A percentile compares a stretch with the other conserved stretches of the same genome.
Conservation (phyloP, 2,329 filamentous ascomycete genomes). For the Hypomyces perniciosus region DNA sequence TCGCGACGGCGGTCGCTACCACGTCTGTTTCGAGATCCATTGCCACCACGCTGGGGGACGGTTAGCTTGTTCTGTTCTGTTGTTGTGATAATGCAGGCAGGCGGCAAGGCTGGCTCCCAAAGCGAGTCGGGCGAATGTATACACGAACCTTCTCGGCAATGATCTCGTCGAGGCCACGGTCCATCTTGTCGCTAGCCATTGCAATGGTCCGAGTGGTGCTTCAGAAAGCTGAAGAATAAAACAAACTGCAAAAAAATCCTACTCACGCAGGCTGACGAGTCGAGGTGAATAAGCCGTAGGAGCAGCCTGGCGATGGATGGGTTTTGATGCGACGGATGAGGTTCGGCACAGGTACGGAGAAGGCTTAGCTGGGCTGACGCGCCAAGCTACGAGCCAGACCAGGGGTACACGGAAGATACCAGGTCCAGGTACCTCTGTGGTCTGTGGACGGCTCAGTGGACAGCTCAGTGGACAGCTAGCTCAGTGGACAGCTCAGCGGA, state of each 20-base stretch:
- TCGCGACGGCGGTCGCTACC: conserved; percentile 28
- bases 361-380: no score
- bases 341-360: no score
- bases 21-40: conserved; percentile 31
- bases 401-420: background rate
- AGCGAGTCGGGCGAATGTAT: background rate
- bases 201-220: conserved; percentile 6
- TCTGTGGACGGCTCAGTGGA: no score
- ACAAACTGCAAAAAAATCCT: background rate
- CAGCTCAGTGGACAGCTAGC: no score
- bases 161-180: conserved; percentile 52
- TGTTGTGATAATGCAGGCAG: background rate
- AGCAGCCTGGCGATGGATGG: background rate
- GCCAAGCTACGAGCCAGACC: background rate
- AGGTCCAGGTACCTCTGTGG: no score
- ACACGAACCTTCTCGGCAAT: conserved; percentile 43
- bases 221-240: background rate
- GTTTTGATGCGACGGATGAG: background rate
- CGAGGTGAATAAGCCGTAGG: no score
- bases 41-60: conserved; percentile 23
- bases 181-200: conserved; percentile 40
- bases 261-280: background rate
- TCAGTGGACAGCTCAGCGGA: no score
- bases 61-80: conserved; percentile 7
- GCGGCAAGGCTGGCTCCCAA: conserved; percentile 2